Percentiles rank a stretch among this genome's conserved stretches.
Evolutionary conservation across 805 yeast genomes (phyloP).

Genomic region (Diddensiella transvaalensis): DNA sequence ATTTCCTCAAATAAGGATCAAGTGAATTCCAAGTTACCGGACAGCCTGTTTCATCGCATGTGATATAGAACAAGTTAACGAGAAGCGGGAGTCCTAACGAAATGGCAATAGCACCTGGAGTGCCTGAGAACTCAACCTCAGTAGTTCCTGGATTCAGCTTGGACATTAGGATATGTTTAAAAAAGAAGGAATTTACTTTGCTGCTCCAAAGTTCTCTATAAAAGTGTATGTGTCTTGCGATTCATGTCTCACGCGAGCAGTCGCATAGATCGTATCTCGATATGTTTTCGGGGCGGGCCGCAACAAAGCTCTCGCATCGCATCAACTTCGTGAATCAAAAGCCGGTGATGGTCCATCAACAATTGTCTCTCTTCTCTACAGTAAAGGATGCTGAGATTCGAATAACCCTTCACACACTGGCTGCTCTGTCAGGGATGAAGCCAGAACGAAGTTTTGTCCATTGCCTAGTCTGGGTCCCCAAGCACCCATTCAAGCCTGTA

Average conservation of each 20-base stretch:
- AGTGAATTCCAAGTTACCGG: conserved; percentile 25
- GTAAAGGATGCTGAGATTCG: conserved; percentile 30
- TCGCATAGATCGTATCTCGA: neutral
- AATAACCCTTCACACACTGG: conserved; percentile 32
- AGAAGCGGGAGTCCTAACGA: conserved; percentile 65
- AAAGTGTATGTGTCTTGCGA: too few relatives aligned
- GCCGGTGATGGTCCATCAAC: conserved; percentile 35
- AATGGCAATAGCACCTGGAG: conserved; percentile 65
- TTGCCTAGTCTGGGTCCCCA: conserved; percentile 34
- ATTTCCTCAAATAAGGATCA: conserved; percentile 18
- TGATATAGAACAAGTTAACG: conserved; percentile 54
- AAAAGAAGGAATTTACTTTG: neutral
- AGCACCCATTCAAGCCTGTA: conserved; percentile 27
- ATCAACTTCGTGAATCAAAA: too few relatives aligned
- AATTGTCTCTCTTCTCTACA: conserved; percentile 34
- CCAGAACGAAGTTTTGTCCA: conserved; percentile 28
- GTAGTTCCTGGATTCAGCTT: conserved; percentile 63
- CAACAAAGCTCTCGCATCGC: too few relatives aligned
- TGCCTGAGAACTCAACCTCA: conserved; percentile 74
- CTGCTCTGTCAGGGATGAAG: conserved; percentile 37
- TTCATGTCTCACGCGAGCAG: neutral
- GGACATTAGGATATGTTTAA: conserved; percentile 3
- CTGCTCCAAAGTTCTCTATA: neutral
- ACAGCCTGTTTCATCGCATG: conserved; percentile 51
- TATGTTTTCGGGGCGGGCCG: neutral